These are phyloP conservation scores for Flaveria floridana DNA, from an alignment of 140 eudicot genomes.

Conservation along the genomic window DNA sequence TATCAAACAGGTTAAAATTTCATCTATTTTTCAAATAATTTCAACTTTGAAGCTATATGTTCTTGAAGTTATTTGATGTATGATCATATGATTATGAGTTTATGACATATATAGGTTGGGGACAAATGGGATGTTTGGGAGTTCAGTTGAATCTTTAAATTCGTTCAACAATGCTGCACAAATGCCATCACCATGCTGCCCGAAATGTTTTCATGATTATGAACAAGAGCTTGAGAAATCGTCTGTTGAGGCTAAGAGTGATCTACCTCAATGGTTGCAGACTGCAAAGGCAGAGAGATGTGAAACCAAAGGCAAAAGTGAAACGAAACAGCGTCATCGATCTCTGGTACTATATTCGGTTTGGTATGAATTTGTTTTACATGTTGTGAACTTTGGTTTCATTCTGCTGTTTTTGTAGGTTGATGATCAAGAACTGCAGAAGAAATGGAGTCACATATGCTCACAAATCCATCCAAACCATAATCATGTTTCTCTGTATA, in stretches of 20 bases:
- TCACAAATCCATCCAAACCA: conserved; percentile 64
- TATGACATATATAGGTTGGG: conserved; percentile 41
- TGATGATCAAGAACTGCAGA: conserved; percentile 48
- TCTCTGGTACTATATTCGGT: conserved; percentile 43
- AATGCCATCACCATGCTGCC: conserved; percentile 50
- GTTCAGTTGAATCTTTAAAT: conserved; percentile 51
- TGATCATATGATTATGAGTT: not conserved
- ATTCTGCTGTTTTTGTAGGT: conserved; percentile 38
- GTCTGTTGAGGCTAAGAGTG: conserved; percentile 37
- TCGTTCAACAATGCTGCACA: conserved; percentile 44
- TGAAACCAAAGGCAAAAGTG: conserved; percentile 18
- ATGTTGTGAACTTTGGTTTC: not conserved
- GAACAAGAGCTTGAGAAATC: conserved; percentile 63
- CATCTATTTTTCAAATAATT: not conserved
- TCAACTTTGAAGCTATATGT: not conserved
- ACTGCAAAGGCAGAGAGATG: conserved; percentile 44
- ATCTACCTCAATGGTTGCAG: conserved; percentile 82
- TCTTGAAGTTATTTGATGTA: not conserved
- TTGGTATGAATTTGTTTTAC: not conserved
- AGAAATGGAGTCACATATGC: conserved; percentile 79
- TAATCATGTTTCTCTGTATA: not conserved
- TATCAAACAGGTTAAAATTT: conserved; percentile 53
- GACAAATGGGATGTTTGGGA: conserved; percentile 52
- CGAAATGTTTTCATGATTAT: conserved; percentile 59
- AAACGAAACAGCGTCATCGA: conserved; percentile 30